Conservation (phyloP, 805 yeast genomes). For the Priceomyces carsonii region DNA sequence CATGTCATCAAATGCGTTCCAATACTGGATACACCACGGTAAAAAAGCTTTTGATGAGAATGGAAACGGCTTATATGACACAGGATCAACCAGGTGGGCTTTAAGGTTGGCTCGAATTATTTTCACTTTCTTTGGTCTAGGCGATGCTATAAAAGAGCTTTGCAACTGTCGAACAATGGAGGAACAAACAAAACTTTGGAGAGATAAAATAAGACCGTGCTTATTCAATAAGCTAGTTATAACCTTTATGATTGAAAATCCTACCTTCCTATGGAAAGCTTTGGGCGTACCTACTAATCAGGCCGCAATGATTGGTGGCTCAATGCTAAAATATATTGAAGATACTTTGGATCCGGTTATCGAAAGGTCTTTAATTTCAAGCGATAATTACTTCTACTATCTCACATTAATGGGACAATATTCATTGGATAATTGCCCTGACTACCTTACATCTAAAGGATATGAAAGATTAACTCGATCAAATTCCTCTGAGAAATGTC, state of each 20-base stretch:
- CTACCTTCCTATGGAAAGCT: slow-evolving; percentile 85
- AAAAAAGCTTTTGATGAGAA: slow-evolving; percentile 51
- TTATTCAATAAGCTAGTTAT: slow-evolving; percentile 71
- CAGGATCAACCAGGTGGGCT: slow-evolving; percentile 89
- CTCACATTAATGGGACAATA: slow-evolving; percentile 65
- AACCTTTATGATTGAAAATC: slow-evolving; percentile 71
- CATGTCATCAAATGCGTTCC: slow-evolving; percentile 77
- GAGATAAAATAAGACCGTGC: slow-evolving; percentile 61
- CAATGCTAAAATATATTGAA: slow-evolving; percentile 67
- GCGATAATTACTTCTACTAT: slow-evolving; percentile 78
- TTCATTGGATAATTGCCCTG: slow-evolving; percentile 68
- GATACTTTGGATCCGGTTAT: slow-evolving; percentile 81
- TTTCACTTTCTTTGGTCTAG: slow-evolving; percentile 57
- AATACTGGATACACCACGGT: slow-evolving; percentile 74
- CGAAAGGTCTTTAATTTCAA: slow-evolving; percentile 59
- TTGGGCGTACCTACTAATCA: slow-evolving; percentile 88
- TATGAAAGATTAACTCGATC: slow-evolving; percentile 47
- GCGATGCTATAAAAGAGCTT: slow-evolving; percentile 51
- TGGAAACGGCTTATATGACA: slow-evolving; percentile 70
- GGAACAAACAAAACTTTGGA: slow-evolving; percentile 69
- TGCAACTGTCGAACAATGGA: slow-evolving; percentile 58
- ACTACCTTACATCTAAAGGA: slow-evolving; percentile 63
- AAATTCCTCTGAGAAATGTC: slow-evolving; percentile 33
- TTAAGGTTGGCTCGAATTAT: slow-evolving; percentile 63
- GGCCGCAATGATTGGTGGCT: slow-evolving; percentile 75